Evolutionary conservation across 2,329 filamentous ascomycete species (phyloP), one percentile per base, ranked within the genome.

Genomic region (Capronia coronata): DNA sequence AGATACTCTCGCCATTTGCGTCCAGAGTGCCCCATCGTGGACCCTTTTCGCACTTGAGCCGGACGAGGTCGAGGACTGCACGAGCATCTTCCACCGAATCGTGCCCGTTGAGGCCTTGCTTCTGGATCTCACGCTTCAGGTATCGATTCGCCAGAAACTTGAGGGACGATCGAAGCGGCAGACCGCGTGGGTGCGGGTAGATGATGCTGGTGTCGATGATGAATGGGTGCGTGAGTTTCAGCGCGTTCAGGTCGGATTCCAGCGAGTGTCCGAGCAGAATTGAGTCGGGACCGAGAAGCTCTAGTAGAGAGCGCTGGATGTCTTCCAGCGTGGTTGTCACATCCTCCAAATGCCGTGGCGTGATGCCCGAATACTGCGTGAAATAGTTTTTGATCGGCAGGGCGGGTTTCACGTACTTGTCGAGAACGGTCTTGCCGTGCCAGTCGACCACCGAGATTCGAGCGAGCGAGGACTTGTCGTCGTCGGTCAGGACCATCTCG

Each of bases 41-140:
- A 34, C 93, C 93, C 68, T 87, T 93, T 66, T 97, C 90, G 66
- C 91, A 96, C 67, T 98, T 98, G 64, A 91, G 84, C 68, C 93
- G 94, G 41, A 97, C 82, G 1, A 98, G 82, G 62, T 97, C 90
- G 11, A 98, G 81, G 57, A 89, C 94, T 2, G 93, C 89, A 57
- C 78, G 83, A 11, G 93, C 89, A 66, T 98, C 93, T 67, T 98
- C 93, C 55, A 95, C 78, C 51, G 87, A 93, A 73, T 97, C 84
- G 65, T 98, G 93, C 13, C 93, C 93, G 13, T 75, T 74, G 13
- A 74, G 73, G 43, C 84, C 85, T 37, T 82, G 82, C 61, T 86
- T 88, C 65, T 98, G 93, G 46, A 98, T 94, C 65, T 94, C 86
- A 49, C 87, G 84, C 44, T 78, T 78, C 14, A 97, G 77, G 61